Percentiles rank a stretch among this genome's conserved stretches.
These are phyloP conservation scores for Glycine soja DNA, from an alignment of 306 rosid genomes.

Conservation along the genomic window DNA sequence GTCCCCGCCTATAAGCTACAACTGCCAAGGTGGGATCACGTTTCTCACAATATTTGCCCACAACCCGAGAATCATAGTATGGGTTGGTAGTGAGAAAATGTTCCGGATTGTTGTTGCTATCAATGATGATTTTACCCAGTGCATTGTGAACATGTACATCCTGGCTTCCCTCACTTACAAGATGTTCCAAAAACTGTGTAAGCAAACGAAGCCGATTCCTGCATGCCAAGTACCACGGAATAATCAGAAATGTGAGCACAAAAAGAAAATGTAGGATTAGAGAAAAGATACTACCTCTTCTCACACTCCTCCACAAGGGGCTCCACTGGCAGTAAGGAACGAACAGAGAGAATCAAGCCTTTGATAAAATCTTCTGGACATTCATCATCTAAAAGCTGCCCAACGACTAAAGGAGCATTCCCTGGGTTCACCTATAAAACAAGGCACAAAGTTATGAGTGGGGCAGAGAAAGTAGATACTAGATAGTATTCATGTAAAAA, in stretches of 20 bases:
- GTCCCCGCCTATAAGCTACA: slow-evolving; percentile 96
- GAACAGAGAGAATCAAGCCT: slow-evolving; percentile 97
- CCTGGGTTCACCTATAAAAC: slow-evolving; percentile 90
- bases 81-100: slow-evolving; percentile 99
- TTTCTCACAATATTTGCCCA: slow-evolving; percentile 99
- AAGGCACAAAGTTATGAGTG: neutral
- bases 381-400: slow-evolving; percentile 97
- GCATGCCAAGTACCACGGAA: slow-evolving; percentile 44
- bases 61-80: slow-evolving; percentile 97
- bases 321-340: slow-evolving; percentile 99
- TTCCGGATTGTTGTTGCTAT: slow-evolving; percentile 98
- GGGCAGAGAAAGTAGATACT: neutral
- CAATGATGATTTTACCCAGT: slow-evolving; percentile 96
- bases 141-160: slow-evolving; percentile 99
- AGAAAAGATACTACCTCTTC: slow-evolving; percentile 74
- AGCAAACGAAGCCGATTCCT: slow-evolving; percentile 98
- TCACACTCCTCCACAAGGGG: slow-evolving; percentile 98
- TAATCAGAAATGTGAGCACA: slow-evolving; percentile 34
- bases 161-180: slow-evolving; percentile 99
- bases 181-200: slow-evolving; percentile 97
- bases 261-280: slow-evolving; percentile 7
- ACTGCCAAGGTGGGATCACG: slow-evolving; percentile 99
- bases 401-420: slow-evolving; percentile 98
- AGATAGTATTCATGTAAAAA: slow-evolving; percentile 14
- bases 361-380: slow-evolving; percentile 99